Evolutionary conservation across 2,329 filamentous ascomycete species (phyloP).

Genomic region (Aspergillus novofumigatus): DNA sequence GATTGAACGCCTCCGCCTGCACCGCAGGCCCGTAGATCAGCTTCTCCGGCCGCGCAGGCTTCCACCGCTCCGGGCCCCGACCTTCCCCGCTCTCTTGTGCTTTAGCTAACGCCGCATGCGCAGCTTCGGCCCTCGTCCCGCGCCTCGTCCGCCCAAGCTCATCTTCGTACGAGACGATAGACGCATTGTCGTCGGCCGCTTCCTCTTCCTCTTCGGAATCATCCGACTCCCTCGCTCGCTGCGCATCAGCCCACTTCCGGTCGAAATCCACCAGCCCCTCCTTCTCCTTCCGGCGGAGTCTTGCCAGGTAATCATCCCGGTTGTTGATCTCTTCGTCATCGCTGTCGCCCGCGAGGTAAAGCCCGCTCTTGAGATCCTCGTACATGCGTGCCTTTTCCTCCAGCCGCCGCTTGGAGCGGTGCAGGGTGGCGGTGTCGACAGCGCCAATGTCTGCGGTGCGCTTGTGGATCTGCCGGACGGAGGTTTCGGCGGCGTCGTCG

Average conservation of each 20-base stretch:
- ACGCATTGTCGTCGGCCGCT: constrained; percentile 47
- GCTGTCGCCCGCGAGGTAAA: constrained; percentile 57
- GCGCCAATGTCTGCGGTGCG: constrained; percentile 56
- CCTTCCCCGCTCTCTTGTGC: constrained; percentile 19
- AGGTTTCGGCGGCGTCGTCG: constrained; percentile 20
- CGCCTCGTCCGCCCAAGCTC: constrained; percentile 82
- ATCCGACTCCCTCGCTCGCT: constrained; percentile 39
- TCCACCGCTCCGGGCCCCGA: constrained; percentile 26
- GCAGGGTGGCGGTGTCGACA: constrained; percentile 54
- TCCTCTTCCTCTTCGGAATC: constrained; percentile 33
- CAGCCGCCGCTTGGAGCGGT: constrained; percentile 74
- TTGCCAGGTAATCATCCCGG: constrained; percentile 47
- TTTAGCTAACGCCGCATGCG: constrained; percentile 57
- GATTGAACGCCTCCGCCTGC: constrained; percentile 77
- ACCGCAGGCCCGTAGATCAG: constrained; percentile 84
- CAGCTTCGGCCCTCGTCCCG: constrained; percentile 66
- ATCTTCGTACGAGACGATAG: constrained; percentile 81
- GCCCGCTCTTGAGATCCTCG: constrained; percentile 84
- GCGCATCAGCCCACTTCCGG: constrained; percentile 81
- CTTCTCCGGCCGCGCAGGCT: constrained; percentile 56
- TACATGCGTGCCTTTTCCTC: constrained; percentile 87
- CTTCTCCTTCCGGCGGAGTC: constrained; percentile 54
- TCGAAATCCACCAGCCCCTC: constrained; percentile 83
- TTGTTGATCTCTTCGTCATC: constrained; percentile 27
- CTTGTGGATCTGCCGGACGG: constrained; percentile 61